Conservation (phyloP, 179 eudicot genomes). For the Monotropa hypopitys region DNA sequence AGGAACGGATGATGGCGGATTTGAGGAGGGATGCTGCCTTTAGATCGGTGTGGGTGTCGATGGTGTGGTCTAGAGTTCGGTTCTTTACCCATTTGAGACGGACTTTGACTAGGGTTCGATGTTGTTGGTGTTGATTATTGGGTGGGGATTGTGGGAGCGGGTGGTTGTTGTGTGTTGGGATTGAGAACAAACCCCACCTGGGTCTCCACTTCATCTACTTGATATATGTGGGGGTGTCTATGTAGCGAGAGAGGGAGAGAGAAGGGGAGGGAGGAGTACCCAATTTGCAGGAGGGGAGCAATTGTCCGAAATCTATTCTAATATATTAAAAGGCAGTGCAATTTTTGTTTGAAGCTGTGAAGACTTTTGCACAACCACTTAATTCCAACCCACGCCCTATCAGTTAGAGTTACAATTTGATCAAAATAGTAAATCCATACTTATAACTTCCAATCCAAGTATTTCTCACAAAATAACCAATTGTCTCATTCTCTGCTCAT, state of each 20-base stretch:
- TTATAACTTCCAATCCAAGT: too few species aligned
- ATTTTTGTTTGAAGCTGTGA: too few species aligned
- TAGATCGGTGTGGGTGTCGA: constrained; percentile 69
- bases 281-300: too few species aligned
- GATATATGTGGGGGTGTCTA: too few species aligned
- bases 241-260: background rate
- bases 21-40: constrained; percentile 79
- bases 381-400: too few species aligned
- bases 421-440: too few species aligned
- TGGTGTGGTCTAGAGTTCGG: constrained; percentile 51
- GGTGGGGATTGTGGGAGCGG: background rate
- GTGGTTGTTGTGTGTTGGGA: background rate
- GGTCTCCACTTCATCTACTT: constrained; percentile 9
- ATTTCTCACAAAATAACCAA: too few species aligned
- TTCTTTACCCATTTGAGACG: constrained; percentile 89
- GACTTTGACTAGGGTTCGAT: constrained; percentile 45
- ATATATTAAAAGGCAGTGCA: too few species aligned
- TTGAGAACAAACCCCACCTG: background rate
- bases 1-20: constrained; percentile 57
- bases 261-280: background rate
- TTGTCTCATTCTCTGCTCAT: too few species aligned
- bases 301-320: too few species aligned
- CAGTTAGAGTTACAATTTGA: too few species aligned
- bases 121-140: constrained; percentile 13
- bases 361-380: too few species aligned